A percentile compares a stretch with the other conserved stretches of the same genome.
Evolutionary conservation across 306 rosid species (phyloP).

Genomic region (Acacia acuminata): DNA sequence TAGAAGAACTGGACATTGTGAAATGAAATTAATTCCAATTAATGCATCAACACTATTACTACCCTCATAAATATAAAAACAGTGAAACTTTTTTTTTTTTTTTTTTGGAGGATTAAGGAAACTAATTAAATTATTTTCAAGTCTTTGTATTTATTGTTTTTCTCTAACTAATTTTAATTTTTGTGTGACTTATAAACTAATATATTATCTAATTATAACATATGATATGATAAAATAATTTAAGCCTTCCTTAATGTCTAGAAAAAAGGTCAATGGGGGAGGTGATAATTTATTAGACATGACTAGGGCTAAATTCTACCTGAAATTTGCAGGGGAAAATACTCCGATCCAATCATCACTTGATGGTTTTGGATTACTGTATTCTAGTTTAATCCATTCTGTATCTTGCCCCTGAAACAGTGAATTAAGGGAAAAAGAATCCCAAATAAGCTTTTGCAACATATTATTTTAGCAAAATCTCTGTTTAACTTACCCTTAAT

Average conservation of each 20-base stretch:
- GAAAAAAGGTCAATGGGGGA: too few species aligned
- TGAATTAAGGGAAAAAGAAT: neutral
- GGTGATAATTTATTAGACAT: neutral
- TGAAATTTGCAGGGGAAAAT: conserved; percentile 91
- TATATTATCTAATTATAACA: too few species aligned
- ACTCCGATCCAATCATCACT: conserved; percentile 87
- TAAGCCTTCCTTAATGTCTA: too few species aligned
- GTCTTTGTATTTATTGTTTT: too few species aligned
- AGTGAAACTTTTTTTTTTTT: too few species aligned
- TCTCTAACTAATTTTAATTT: too few species aligned
- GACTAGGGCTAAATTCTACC: conserved; percentile 36
- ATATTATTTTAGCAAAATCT: neutral
- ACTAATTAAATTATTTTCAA: too few species aligned
- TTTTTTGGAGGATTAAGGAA: too few species aligned
- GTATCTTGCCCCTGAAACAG: conserved; percentile 64
- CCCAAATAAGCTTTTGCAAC: conserved; percentile 34
- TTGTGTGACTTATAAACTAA: too few species aligned
- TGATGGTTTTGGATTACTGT: conserved; percentile 63
- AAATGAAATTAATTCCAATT: conserved; percentile 30
- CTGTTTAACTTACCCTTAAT: conserved; percentile 37
- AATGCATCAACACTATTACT: conserved; percentile 7
- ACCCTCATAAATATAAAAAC: too few species aligned
- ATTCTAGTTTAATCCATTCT: conserved; percentile 69
- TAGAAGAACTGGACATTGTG: conserved; percentile 63
- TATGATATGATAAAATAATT: too few species aligned